Base-by-base conservation (phyloP, 371 early-diverging fungal species). In the Scutellospora calospora region DNA sequence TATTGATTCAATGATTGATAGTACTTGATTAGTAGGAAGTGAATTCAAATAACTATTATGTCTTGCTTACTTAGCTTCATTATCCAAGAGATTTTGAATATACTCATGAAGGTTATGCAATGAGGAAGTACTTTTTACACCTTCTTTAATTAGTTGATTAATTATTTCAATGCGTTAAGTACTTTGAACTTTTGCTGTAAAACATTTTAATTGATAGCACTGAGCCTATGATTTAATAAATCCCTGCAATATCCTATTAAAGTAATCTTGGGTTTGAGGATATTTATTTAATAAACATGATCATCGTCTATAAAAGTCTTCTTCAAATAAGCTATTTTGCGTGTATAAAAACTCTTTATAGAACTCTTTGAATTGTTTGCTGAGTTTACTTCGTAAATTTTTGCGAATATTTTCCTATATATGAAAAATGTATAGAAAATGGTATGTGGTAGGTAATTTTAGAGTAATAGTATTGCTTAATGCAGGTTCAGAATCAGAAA, bases 1-100 rank as follows among this genome's bases (percentile, higher is more conserved):
- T 57, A 57, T 57, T 22, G n/a, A 25, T 20, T 57, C 57, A 57
- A 57, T 57, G 25, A 57, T 57, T 57, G 57, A 57, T 57, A n/a
- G 57, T 57, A n/a, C 5, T 22, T 57, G 8, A 22, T 57, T 57
- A n/a, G 22, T 57, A 22, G n/a, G 22, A 22, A 57, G n/a, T 22
- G 25, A 22, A 6, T 57, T 8, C 20, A 57, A 57, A 57, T 22
- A 3, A 8, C 6, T 6, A 22, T n/a, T 57, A 57, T 57, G 25
- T 22, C 22, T 20, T 22, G 57, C 57, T n/a, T 20, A 57, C n/a
- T 57, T 11, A 5, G n/a, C 57, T 22, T 57, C n/a, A 57, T 57
- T 57, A 57, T 57, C 57, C 25, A 57, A 20, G 6, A 18, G 8
- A 22, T 57, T 57, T 57, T 57, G 57, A 57, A 22, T 22, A 22